Base-by-base conservation (phyloP, 1,139 yeast species). In the Nakaseomyces kungkrabaensis region DNA sequence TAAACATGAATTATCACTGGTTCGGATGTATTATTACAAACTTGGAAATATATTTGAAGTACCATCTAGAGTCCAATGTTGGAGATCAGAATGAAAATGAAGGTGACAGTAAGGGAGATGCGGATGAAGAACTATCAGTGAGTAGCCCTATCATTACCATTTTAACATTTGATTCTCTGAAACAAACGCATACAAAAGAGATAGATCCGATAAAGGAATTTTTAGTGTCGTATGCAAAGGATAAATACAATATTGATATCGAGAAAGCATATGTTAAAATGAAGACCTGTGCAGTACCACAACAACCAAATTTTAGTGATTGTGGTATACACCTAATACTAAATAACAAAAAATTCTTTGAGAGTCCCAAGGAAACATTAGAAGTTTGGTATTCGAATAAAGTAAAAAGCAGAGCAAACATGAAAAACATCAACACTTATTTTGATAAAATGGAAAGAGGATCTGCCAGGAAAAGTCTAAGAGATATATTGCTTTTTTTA, bases 321-420 rank as follows among this genome's bases (percentile, higher is more conserved):
- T 94, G 99, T 69, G 99, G 99, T 1, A 80, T 94, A 25, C 97
- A 87, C 68, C 85, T 92, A 4, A 82, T 94, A 27, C 84, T 84
- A 59, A 92, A 87, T 60, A 77, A 86, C 25, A 75, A 78, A 53
- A 78, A 76, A 57, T 85, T 90, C 71, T 70, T 87, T 47, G 68
- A 71, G 37, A 68, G 75, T 46, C 79, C 82, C 0, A 62, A 63
- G 0, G 70, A 63, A 42, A 79, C 86, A 52, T 72, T 81, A 38
- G 63, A 66, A 36, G 58, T 78, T 10, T 82, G 89, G 87, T 67
- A 69, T 51, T 59, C 57, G 42, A 53, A 64, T 41, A 62, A 55
- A 48, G 56, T 57, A 46, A 56, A 55, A 51, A 63, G 57, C 50
- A 61, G 50, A 38, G 32, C 50, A 8, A 48, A 52, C 33, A 54